phyloP scores from a whole-genome alignment of 768 basidiomycete genomes.

The Agrocybe praecox region DNA sequence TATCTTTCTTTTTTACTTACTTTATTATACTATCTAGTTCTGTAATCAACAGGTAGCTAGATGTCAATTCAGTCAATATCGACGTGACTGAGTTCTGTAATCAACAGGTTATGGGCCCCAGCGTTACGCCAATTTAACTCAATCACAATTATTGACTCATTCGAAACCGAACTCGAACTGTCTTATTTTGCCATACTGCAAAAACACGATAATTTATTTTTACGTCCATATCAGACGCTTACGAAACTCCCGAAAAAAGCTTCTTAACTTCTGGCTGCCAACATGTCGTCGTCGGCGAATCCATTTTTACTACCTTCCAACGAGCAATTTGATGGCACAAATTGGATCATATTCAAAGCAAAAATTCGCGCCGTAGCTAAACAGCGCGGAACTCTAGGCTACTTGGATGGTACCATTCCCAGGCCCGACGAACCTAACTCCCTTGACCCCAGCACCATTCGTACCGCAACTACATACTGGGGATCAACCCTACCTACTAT shows the following conservation, averaged over 20 bases:
- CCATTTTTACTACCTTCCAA: slow-evolving; percentile 1
- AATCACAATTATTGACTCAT: neutral
- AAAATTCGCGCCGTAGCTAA: slow-evolving; percentile 4
- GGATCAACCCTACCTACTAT: slow-evolving; percentile 10
- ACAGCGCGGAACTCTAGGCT: slow-evolving; percentile 4
- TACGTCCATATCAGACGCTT: neutral
- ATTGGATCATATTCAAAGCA: slow-evolving; percentile 8
- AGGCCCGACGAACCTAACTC: too few species aligned
- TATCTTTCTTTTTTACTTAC: neutral
- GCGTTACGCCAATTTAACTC: neutral
- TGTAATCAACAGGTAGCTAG: neutral
- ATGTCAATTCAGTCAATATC: neutral
- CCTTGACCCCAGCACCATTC: neutral
- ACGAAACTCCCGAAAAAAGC: neutral
- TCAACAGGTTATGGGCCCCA: slow-evolving; percentile 9
- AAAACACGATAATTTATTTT: neutral
- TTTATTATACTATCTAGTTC: neutral
- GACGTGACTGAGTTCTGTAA: neutral
- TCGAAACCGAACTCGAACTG: neutral
- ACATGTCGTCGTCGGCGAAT: neutral
- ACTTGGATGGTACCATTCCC: slow-evolving; percentile 7
- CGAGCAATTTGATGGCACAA: slow-evolving; percentile 12
- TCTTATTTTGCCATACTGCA: neutral
- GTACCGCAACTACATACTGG: slow-evolving; percentile 3
- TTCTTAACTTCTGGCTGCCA: neutral